These are phyloP conservation scores for Aspergillus bertholletiae DNA, from an alignment of 495 filamentous ascomycete species.

Conservation along the genomic window DNA sequence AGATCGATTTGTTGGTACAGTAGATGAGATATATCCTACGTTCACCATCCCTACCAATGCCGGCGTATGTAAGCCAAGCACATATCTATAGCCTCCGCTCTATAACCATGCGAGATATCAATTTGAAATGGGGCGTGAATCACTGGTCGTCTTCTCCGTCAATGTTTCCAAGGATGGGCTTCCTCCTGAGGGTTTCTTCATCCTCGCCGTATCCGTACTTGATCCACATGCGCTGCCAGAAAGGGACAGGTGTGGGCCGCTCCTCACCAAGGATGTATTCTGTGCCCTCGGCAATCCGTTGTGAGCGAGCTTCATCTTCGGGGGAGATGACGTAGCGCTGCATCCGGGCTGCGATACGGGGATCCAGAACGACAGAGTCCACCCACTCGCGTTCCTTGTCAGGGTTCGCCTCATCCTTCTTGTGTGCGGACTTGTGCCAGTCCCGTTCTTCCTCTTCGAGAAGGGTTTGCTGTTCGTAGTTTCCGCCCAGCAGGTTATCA, in stretches of 20 bases:
- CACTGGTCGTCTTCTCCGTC: constrained; percentile 27
- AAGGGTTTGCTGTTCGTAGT: constrained; percentile 66
- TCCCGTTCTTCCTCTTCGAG: constrained; percentile 75
- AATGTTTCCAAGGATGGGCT: constrained; percentile 39
- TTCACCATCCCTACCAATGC: neutral
- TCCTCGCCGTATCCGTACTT: constrained; percentile 46
- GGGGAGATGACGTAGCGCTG: constrained; percentile 59
- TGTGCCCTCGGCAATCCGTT: constrained; percentile 56
- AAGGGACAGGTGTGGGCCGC: constrained; percentile 32
- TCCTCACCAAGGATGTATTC: constrained; percentile 63
- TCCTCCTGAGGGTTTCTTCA: constrained; percentile 35
- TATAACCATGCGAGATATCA: neutral
- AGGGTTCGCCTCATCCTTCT: constrained; percentile 47
- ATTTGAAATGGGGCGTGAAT: neutral
- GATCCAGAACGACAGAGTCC: constrained; percentile 73
- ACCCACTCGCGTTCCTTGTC: constrained; percentile 68
- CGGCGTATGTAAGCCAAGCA: neutral
- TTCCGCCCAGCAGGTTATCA: constrained; percentile 5
- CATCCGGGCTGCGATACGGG: constrained; percentile 77
- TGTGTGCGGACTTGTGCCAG: constrained; percentile 80
- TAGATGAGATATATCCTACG: neutral
- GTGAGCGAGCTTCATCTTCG: constrained; percentile 65
- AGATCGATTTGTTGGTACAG: constrained; percentile 4
- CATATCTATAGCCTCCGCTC: neutral
- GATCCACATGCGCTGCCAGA: constrained; percentile 44